A percentile compares a stretch with the other conserved stretches of the same genome.
Evolutionary conservation across 148 eudicot species (phyloP).

Genomic region (Vaccinium darrowii): DNA sequence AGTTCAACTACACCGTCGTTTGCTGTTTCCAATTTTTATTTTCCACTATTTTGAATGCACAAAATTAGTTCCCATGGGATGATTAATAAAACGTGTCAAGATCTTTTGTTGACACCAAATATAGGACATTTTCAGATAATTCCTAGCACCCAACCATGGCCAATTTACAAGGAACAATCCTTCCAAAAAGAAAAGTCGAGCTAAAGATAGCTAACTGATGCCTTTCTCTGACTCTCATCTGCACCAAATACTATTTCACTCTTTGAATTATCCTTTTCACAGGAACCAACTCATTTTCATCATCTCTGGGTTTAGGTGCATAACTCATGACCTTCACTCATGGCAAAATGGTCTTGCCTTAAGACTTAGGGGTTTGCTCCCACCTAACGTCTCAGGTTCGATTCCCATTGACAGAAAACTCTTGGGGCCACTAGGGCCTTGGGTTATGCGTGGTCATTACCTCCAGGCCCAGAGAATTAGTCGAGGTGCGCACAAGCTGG

Average conservation of each 20-base stretch:
- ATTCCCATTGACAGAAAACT: too few relatives aligned
- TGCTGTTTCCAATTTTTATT: background rate
- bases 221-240: background rate
- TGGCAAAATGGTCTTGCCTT: too few relatives aligned
- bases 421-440: too few relatives aligned
- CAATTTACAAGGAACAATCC: background rate
- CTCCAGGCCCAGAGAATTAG: too few relatives aligned
- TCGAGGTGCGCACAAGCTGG: too few relatives aligned
- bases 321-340: background rate
- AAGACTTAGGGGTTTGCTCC: too few relatives aligned
- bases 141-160: background rate
- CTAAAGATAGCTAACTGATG: background rate
- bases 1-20: background rate
- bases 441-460: too few relatives aligned
- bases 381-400: too few relatives aligned
- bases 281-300: background rate
- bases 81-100: background rate
- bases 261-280: background rate
- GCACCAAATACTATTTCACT: background rate
- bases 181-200: background rate
- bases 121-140: too few relatives aligned
- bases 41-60: background rate
- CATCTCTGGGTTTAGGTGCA: background rate
- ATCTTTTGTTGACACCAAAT: background rate
- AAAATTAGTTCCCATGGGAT: background rate